phyloP scores from a whole-genome alignment of 495 filamentous ascomycete species.

The Penicillium pulvis region DNA sequence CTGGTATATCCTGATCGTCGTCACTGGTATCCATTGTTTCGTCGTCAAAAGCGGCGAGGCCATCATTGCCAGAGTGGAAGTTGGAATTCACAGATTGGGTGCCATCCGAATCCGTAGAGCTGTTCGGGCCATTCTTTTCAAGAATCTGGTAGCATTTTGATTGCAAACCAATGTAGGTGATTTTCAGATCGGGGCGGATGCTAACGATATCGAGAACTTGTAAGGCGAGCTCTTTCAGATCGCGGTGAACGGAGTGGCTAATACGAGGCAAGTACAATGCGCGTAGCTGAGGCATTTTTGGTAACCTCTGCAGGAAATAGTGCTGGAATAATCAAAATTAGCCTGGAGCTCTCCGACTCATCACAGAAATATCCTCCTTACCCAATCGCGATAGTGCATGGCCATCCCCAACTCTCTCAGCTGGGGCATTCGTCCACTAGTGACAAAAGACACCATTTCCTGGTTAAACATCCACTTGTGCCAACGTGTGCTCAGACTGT shows the following conservation, averaged over 20 bases:
- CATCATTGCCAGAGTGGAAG: conserved; percentile 44
- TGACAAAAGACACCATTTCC: conserved; percentile 76
- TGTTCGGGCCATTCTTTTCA: conserved; percentile 61
- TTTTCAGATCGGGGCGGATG: conserved; percentile 78
- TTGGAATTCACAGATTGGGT: conserved; percentile 40
- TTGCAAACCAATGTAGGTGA: conserved; percentile 81
- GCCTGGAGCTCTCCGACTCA: background rate
- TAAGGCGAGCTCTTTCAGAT: conserved; percentile 72
- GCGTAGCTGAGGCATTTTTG: conserved; percentile 71
- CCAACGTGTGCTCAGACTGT: conserved; percentile 51
- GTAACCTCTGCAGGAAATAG: conserved; percentile 81
- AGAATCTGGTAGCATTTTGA: conserved; percentile 88
- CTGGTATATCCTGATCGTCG: conserved; percentile 42
- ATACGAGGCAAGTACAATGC: conserved; percentile 80
- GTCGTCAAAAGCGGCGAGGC: conserved; percentile 38
- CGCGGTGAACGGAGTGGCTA: conserved; percentile 59
- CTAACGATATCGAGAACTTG: conserved; percentile 85
- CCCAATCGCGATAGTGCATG: conserved; percentile 85
- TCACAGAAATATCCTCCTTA: conserved; percentile 47
- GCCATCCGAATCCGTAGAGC: conserved; percentile 36
- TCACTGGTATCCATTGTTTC: conserved; percentile 46
- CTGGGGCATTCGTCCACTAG: conserved; percentile 77
- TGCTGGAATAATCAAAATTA: conserved; percentile 57
- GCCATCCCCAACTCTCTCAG: conserved; percentile 76
- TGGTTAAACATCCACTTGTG: conserved; percentile 76